Conservation (phyloP, 2,329 filamentous ascomycete species). For the Colletotrichum tanaceti region DNA sequence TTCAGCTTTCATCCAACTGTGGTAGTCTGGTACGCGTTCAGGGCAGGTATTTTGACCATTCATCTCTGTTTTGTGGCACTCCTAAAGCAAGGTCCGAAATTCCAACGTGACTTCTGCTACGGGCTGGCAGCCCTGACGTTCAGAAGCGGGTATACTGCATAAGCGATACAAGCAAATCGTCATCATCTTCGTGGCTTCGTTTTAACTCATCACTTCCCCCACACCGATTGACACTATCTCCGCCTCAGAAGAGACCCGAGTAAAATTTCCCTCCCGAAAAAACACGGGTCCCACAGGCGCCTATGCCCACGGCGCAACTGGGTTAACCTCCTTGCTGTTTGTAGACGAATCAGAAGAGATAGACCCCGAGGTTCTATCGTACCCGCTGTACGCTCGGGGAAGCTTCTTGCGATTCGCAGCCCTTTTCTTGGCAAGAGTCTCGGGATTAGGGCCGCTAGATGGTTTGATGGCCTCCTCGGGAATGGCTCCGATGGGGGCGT, state of each 20-base stretch:
- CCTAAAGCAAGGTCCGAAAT: slow-evolving; percentile 7
- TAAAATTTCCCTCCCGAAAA: background rate
- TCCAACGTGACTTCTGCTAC: slow-evolving; percentile 17
- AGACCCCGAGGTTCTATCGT: slow-evolving; percentile 47
- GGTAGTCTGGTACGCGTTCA: background rate
- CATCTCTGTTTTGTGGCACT: background rate
- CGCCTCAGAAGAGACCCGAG: background rate
- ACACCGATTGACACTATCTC: background rate
- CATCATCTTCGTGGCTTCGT: slow-evolving; percentile 1
- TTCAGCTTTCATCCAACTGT: slow-evolving; percentile 9
- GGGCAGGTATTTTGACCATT: background rate
- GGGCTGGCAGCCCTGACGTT: slow-evolving; percentile 6
- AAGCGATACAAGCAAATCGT: slow-evolving; percentile 24
- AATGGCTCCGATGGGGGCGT: slow-evolving; percentile 58
- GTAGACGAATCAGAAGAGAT: slow-evolving; percentile 52
- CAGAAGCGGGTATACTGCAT: slow-evolving; percentile 31
- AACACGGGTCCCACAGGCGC: background rate
- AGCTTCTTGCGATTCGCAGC: slow-evolving; percentile 48
- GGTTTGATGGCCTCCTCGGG: slow-evolving; percentile 60
- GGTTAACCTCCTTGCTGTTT: slow-evolving; percentile 48
- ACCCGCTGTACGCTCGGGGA: slow-evolving; percentile 45
- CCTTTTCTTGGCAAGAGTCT: slow-evolving; percentile 55
- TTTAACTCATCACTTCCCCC: background rate
- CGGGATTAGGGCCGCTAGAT: slow-evolving; percentile 58
- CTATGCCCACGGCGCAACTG: slow-evolving; percentile 50